Evolutionary conservation across 2,329 filamentous ascomycete species (phyloP).

Genomic region (Penicillium sp.): DNA sequence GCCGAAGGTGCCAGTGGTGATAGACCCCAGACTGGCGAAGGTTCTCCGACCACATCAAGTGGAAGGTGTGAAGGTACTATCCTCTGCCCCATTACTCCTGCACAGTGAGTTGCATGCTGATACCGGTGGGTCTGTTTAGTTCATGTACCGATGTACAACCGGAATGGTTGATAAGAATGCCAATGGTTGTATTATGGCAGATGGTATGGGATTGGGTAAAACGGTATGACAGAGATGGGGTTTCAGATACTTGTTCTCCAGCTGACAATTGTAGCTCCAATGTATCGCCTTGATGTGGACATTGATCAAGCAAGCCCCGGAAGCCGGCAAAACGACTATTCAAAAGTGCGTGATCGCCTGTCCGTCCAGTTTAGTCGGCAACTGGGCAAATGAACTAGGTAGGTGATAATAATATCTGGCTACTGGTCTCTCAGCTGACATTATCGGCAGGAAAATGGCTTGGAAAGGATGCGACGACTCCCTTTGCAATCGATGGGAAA

Average conservation of each 20-base stretch:
- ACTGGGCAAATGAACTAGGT: slow-evolving; percentile 92
- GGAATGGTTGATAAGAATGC: slow-evolving; percentile 93
- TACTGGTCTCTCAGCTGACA: slow-evolving; percentile 16
- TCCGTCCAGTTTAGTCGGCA: slow-evolving; percentile 91
- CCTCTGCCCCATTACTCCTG: not conserved
- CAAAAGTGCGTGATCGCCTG: slow-evolving; percentile 97
- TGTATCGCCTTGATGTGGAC: slow-evolving; percentile 98
- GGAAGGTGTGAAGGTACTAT: slow-evolving; percentile 76
- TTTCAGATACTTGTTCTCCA: not conserved
- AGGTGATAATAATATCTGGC: slow-evolving; percentile 10
- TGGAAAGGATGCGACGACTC: slow-evolving; percentile 82
- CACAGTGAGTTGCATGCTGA: slow-evolving; percentile 12
- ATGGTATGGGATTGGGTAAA: slow-evolving; percentile 98
- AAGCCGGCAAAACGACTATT: slow-evolving; percentile 90
- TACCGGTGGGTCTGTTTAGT: slow-evolving; percentile 43
- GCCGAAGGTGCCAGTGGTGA: slow-evolving; percentile 93
- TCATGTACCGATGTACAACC: slow-evolving; percentile 91
- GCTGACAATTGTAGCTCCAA: slow-evolving; percentile 60
- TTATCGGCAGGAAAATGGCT: slow-evolving; percentile 74
- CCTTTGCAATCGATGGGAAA: slow-evolving; percentile 96
- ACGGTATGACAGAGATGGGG: slow-evolving; percentile 51
- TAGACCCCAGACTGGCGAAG: slow-evolving; percentile 85
- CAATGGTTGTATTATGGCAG: slow-evolving; percentile 98
- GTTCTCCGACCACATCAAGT: slow-evolving; percentile 94
- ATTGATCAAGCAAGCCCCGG: slow-evolving; percentile 88